Base-by-base conservation (phyloP, 176 grass and related monocot genomes). In the Eragrostis curvula region DNA sequence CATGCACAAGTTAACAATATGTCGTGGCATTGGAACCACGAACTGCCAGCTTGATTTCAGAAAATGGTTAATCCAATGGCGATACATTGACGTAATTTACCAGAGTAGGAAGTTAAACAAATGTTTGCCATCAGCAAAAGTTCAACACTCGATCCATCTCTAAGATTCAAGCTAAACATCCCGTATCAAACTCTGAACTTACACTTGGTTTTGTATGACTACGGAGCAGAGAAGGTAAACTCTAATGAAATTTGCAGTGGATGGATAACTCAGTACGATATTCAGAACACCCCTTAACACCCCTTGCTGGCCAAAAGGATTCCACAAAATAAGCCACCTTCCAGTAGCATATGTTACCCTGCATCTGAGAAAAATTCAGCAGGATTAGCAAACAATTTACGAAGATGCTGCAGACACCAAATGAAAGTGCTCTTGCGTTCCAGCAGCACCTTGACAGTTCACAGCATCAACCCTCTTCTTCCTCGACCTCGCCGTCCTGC, bases 381-480 rank as follows among this genome's bases (percentile, higher is more conserved):
- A 75, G 52, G 44, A 85, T 56, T 27, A 89, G 18, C 5, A 18
- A 1, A 55, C 30, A 24, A 21, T 45, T 44, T 32, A 27, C 11
- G 0, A 32, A 3, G 60, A 17, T 2, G 41, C 41, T 63, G 0
- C 23, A 39, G 50, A 16, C 25, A 46, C 13, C 39, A 58, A 40
- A 7, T 5, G 50, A 17, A 0, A 28, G 13, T 28, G 59, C 24
- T 32, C 13, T 39, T 51, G 43, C 5, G 4, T 61, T 60, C 18
- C 27, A 60, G 10, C 12, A 36, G 13, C 61, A 79, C 76, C 76
- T 73, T 73, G n/a, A 3, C 8, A 36, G 32, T n/a, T n/a, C 2
- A 36, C 27, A 62, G 23, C 51, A 70, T 89, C 83, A 90, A 53
- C 9, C 60, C 13, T 74, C 51, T 65, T 92, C 74, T 45, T 70